Evolutionary conservation across 1,139 yeast species (phyloP).

Genomic region (Sugiyamaella pinicola): DNA sequence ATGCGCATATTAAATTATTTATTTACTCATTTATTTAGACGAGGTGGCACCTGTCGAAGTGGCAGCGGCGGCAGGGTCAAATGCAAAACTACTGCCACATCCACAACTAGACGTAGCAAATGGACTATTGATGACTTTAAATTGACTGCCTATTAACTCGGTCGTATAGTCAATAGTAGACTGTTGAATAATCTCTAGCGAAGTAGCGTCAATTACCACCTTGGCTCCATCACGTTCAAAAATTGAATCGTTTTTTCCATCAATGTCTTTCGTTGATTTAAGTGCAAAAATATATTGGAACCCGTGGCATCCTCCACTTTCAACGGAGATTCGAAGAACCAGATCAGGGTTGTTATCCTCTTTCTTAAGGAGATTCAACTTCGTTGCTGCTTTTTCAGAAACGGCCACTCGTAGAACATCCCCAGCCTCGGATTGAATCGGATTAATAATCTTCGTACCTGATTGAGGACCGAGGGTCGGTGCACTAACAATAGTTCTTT

Average conservation of each 20-base stretch:
- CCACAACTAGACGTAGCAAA: slow-evolving; percentile 93
- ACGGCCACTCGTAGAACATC: slow-evolving; percentile 44
- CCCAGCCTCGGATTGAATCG: slow-evolving; percentile 40
- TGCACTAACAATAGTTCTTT: slow-evolving; percentile 5
- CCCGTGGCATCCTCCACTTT: slow-evolving; percentile 98
- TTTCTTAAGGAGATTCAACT: slow-evolving; percentile 58
- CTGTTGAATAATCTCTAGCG: slow-evolving; percentile 80
- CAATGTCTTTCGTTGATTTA: slow-evolving; percentile 50
- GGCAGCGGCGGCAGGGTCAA: slow-evolving; percentile 50
- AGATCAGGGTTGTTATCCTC: slow-evolving; percentile 61
- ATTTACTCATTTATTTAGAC: slow-evolving; percentile 5
- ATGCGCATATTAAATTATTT: slow-evolving; percentile 2
- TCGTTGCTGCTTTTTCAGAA: slow-evolving; percentile 52
- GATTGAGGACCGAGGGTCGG: slow-evolving; percentile 24
- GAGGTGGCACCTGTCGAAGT: slow-evolving; percentile 5
- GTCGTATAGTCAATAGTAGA: slow-evolving; percentile 87
- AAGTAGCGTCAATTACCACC: slow-evolving; percentile 76
- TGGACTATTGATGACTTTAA: slow-evolving; percentile 88
- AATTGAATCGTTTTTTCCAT: slow-evolving; percentile 49
- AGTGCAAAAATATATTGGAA: slow-evolving; percentile 83
- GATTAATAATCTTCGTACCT: slow-evolving; percentile 37
- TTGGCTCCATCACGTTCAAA: slow-evolving; percentile 71
- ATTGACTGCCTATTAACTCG: slow-evolving; percentile 92
- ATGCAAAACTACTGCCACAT: slow-evolving; percentile 93
- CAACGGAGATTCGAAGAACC: slow-evolving; percentile 79